Conservation (phyloP, 2,329 filamentous ascomycete genomes). For the Thelonectria blattea region DNA sequence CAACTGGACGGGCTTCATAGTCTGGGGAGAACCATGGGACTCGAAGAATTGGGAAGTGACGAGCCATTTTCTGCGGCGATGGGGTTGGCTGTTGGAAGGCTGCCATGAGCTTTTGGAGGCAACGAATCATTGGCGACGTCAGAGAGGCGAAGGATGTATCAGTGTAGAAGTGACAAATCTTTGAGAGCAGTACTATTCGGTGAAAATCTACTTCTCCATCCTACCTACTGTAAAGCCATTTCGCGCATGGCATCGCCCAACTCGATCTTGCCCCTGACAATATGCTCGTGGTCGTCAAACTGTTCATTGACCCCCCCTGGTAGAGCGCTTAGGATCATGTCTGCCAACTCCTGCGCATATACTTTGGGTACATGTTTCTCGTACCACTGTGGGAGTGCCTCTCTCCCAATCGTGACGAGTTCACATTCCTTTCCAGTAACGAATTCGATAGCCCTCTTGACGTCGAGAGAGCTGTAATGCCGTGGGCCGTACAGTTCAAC, state of each 20-base stretch:
- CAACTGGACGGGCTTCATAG: not conserved
- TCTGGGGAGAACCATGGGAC: constrained; percentile 5
- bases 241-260: constrained; percentile 33
- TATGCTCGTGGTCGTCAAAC: constrained; percentile 30
- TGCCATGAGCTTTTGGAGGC: not conserved
- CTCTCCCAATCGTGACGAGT: constrained; percentile 29
- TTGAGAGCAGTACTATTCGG: not conserved
- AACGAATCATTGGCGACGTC: not conserved
- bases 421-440: constrained; percentile 35
- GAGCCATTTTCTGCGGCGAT: not conserved
- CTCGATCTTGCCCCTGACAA: constrained; percentile 32
- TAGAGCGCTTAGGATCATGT: constrained; percentile 35
- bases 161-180: not conserved
- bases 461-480: constrained; percentile 37
- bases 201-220: not conserved
- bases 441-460: constrained; percentile 36
- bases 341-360: constrained; percentile 37
- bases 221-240: not conserved
- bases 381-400: constrained; percentile 34
- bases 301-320: constrained; percentile 36
- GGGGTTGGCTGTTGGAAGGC: not conserved
- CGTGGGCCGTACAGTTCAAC: constrained; percentile 40
- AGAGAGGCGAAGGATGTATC: not conserved
- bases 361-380: constrained; percentile 29
- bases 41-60: not conserved